Evolutionary conservation across 148 eudicot genomes (phyloP).

Genomic region (Euryodendron excelsum): DNA sequence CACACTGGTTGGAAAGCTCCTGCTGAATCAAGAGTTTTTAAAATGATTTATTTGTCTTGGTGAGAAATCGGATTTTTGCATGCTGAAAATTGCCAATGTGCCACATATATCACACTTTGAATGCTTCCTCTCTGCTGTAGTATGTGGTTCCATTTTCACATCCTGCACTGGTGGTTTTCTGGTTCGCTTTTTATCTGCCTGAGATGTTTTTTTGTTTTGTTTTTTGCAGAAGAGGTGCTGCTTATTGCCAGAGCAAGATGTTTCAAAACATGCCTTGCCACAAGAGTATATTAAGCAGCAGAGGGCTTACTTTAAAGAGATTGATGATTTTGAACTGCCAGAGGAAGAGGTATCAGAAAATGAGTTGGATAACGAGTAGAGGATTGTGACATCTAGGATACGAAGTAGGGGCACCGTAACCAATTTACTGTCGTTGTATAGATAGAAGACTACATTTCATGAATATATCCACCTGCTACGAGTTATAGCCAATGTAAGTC

Average conservation of each 20-base stretch:
- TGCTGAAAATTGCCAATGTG: not conserved
- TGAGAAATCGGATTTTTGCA: not conserved
- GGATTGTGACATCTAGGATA: not conserved
- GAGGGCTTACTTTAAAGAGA: conserved; percentile 44
- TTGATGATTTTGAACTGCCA: conserved; percentile 46
- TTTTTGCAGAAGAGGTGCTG: conserved; percentile 30
- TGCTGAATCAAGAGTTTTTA: not conserved
- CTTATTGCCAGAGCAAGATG: conserved; percentile 10
- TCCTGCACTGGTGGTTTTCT: not conserved
- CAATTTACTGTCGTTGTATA: not conserved
- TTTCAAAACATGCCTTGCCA: conserved; percentile 23
- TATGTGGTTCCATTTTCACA: not conserved
- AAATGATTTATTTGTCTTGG: not conserved
- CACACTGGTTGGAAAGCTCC: not conserved
- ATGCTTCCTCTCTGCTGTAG: not conserved
- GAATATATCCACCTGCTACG: not conserved
- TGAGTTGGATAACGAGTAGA: conserved; percentile 22
- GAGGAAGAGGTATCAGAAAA: conserved; percentile 43
- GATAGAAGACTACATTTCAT: not conserved
- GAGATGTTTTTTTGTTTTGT: not conserved
- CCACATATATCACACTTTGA: not conserved
- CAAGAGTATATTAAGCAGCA: conserved; percentile 38
- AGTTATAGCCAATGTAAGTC: conserved; percentile 1
- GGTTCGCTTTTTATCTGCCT: not conserved
- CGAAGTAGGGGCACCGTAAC: not conserved